Base-by-base conservation (phyloP, 139 green algal species). In the Tetraselmis chui region DNA sequence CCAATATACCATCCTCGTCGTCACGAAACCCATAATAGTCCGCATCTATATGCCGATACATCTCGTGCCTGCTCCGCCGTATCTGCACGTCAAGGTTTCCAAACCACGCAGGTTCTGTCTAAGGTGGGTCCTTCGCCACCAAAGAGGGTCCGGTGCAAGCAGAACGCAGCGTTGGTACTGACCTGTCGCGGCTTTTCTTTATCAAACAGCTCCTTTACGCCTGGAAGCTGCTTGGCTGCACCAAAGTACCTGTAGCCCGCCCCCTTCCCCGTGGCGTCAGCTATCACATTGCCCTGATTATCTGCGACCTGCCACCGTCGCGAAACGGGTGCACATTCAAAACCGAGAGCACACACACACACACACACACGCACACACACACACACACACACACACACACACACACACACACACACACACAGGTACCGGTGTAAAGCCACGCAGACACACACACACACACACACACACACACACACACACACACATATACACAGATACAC, bases 1-100 rank as follows among this genome's bases (percentile, higher is more conserved):
- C 80, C 83, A 99, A 84, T 58, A 96, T 84, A 22, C 95, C 96
- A 77, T 98, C 95, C 80, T 99, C 96, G 78, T 99, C 96, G 80
- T 99, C 96, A 23, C 92, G 79, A 83, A 98, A 97, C n/a, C 97
- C 97, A 76, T 97, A 99, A 86, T 99, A 99, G 84, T 99, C 96
- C 1, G 88, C 91, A 84, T 99, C 91, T 76, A 99, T 97, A 31
- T 85, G 76, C 77, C 94, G 93, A 88, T 94, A 89, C 92, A 99
- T 92, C 81, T 99, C 90, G 29, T 91, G 87, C 18, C 94, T 87
- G 26, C 93, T 96, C 2, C 90, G 88, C 74, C 90, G 86, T 77
- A 88, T 83, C 85, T 88, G 59, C 0, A 25, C 2, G n/a, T n/a
- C n/a, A n/a, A n/a, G n/a, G n/a, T n/a, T n/a, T n/a, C n/a, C n/a